A percentile compares a stretch with the other conserved stretches of the same genome.
Conservation (phyloP, 257 asterid genomes). For the Fraxinus anomala region DNA sequence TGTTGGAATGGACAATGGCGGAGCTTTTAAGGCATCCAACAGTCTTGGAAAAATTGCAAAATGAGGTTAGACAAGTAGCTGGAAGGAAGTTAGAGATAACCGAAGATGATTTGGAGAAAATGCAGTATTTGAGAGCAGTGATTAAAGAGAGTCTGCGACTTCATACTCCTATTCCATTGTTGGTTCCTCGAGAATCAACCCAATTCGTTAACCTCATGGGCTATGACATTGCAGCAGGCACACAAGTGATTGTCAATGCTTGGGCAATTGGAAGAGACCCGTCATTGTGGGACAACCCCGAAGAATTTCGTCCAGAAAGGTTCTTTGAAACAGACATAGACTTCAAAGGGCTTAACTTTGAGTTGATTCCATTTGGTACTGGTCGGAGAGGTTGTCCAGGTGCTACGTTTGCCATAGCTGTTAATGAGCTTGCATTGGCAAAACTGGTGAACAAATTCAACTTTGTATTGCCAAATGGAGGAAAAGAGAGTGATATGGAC, state of each 20-base stretch:
- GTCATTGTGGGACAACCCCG: slow-evolving; percentile 39
- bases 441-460: slow-evolving; percentile 36
- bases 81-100: slow-evolving; percentile 32
- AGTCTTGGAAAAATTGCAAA: slow-evolving; percentile 29
- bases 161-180: slow-evolving; percentile 41
- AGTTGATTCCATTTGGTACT: slow-evolving; percentile 38
- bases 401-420: slow-evolving; percentile 27
- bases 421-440: slow-evolving; percentile 37
- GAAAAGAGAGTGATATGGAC: slow-evolving; percentile 29
- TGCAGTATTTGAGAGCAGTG: slow-evolving; percentile 51
- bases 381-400: slow-evolving; percentile 52
- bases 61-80: slow-evolving; percentile 34
- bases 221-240: slow-evolving; percentile 38
- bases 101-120: slow-evolving; percentile 40
- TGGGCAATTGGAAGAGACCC: slow-evolving; percentile 54
- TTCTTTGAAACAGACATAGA: slow-evolving; percentile 29
- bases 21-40: slow-evolving; percentile 47
- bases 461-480: slow-evolving; percentile 30
- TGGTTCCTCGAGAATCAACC: slow-evolving; percentile 36
- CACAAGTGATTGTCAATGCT: slow-evolving; percentile 33
- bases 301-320: slow-evolving; percentile 44
- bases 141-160: slow-evolving; percentile 43
- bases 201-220: slow-evolving; percentile 40
- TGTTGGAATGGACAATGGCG: slow-evolving; percentile 55
- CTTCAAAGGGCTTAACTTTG: slow-evolving; percentile 35